phyloP scores from a whole-genome alignment of 805 yeast genomes.

The Candida awuae region DNA sequence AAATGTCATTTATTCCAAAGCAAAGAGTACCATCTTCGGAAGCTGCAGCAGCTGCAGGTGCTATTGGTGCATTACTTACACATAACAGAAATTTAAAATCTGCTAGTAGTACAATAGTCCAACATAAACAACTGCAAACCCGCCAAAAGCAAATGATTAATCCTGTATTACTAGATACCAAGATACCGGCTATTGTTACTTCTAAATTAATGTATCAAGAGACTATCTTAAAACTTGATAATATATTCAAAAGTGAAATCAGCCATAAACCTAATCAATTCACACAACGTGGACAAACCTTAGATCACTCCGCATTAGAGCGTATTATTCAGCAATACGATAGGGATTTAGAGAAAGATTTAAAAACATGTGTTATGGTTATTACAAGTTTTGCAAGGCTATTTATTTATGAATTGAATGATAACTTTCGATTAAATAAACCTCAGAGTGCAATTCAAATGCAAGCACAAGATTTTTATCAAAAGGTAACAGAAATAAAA shows the following conservation, averaged over 20 bases:
- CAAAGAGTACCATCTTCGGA: slow-evolving; percentile 24
- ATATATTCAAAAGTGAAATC: slow-evolving; percentile 29
- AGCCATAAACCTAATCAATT: slow-evolving; percentile 24
- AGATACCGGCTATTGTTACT: slow-evolving; percentile 25
- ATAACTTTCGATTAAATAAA: slow-evolving; percentile 24
- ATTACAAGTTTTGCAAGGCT: slow-evolving; percentile 31
- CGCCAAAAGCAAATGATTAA: slow-evolving; percentile 27
- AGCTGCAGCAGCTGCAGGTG: slow-evolving; percentile 31
- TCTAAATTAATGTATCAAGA: slow-evolving; percentile 26
- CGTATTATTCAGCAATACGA: slow-evolving; percentile 26
- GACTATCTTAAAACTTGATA: slow-evolving; percentile 27
- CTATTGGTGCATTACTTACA: slow-evolving; percentile 26
- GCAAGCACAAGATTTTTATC: slow-evolving; percentile 36
- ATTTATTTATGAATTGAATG: slow-evolving; percentile 28
- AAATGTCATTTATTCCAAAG: slow-evolving; percentile 17
- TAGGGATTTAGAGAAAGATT: slow-evolving; percentile 23
- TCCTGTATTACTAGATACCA: slow-evolving; percentile 27
- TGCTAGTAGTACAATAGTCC: slow-evolving; percentile 1
- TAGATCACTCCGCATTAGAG: slow-evolving; percentile 27
- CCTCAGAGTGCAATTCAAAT: slow-evolving; percentile 28
- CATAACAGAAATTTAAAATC: slow-evolving; percentile 20
- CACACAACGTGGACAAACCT: slow-evolving; percentile 22
- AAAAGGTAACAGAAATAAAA: slow-evolving; percentile 32
- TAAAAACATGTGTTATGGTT: slow-evolving; percentile 29
- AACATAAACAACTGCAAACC: slow-evolving; percentile 10